Evolutionary conservation across 768 basidiomycete genomes (phyloP), one percentile per base, ranked within the genome.

Genomic region (Amanita muscaria): DNA sequence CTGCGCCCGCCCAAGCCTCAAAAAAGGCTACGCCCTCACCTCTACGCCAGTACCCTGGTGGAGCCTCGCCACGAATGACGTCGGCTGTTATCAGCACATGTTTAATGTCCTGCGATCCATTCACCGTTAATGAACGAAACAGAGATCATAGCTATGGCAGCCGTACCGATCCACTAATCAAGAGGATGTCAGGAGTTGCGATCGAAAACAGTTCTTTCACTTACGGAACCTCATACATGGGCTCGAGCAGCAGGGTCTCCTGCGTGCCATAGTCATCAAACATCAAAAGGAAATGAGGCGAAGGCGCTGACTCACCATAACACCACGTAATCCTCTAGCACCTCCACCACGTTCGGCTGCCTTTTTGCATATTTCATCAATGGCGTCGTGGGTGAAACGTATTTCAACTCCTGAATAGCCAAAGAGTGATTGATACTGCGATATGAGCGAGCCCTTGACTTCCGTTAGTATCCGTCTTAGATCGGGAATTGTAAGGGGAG

Each of bases 141-240:
- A n/a, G 25, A 34, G 6, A 46, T 39, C 36, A 42, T 23, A 54
- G 19, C 11, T 23, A 23, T 22, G 12, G 29, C 43, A 47, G 24
- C 46, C 12, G 56, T 59, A 84, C 83, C 53, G 83, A 86, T 51
- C 83, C 83, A 46, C 82, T 82, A 49, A 23, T 46, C 42, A 42
- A 46, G 22, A 25, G 24, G 44, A 21, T 27, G 18, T 25, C 38
- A 24, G 15, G 14, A 32, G 23, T 30, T 16, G 10, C 31, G 1
- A 33, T 27, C 10, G 16, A 35, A 9, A 33, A 23, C 27, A 21
- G 36, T 31, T 33, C 42, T 29, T 37, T 29, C 11, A 79, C 83
- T 77, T 62, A 87, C 82, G 89, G 88, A 36, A 82, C 83, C 67
- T 90, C 86, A 57, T 88, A 94, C 92, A 96, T 96, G 0, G 89